Evolutionary conservation across 371 early-diverging fungal genomes (phyloP).

Genomic region (Lichtheimia hyalospora): DNA sequence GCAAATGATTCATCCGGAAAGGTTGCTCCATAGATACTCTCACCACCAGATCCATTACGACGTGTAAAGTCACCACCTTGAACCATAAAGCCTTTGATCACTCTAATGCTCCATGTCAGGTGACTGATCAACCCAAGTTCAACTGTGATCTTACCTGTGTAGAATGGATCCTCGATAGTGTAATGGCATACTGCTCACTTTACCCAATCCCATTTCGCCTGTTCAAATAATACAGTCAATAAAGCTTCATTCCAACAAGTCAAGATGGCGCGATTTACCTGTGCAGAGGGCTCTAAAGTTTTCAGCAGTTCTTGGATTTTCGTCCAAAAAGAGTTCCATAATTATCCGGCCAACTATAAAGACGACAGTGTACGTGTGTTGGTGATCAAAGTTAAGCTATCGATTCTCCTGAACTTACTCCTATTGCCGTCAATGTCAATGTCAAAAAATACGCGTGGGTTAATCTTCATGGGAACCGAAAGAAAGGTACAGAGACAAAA

Average conservation of each 20-base stretch:
- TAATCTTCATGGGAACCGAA: conserved; percentile 39
- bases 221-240: background rate
- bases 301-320: conserved; percentile 96
- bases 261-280: conserved; percentile 33
- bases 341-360: conserved; percentile 77
- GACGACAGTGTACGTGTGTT: background rate
- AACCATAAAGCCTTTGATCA: conserved; percentile 83
- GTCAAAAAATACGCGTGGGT: conserved; percentile 69
- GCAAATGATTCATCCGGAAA: conserved; percentile 90
- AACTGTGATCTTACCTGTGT: conserved; percentile 45
- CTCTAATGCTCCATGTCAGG: conserved; percentile 30
- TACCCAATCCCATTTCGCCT: conserved; percentile 77
- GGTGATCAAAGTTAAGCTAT: background rate
- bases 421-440: conserved; percentile 65
- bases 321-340: conserved; percentile 92
- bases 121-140: background rate
- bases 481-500: no score
- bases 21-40: conserved; percentile 81
- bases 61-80: conserved; percentile 77
- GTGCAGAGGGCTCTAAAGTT: conserved; percentile 93
- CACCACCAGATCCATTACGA: conserved; percentile 84
- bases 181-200: conserved; percentile 60
- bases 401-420: conserved; percentile 25
- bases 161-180: conserved; percentile 69
- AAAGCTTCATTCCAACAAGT: background rate